A percentile compares a stretch with the other conserved stretches of the same genome.
These are phyloP conservation scores for Populus simonii DNA, from an alignment of 345 rosid species.

Conservation along the genomic window DNA sequence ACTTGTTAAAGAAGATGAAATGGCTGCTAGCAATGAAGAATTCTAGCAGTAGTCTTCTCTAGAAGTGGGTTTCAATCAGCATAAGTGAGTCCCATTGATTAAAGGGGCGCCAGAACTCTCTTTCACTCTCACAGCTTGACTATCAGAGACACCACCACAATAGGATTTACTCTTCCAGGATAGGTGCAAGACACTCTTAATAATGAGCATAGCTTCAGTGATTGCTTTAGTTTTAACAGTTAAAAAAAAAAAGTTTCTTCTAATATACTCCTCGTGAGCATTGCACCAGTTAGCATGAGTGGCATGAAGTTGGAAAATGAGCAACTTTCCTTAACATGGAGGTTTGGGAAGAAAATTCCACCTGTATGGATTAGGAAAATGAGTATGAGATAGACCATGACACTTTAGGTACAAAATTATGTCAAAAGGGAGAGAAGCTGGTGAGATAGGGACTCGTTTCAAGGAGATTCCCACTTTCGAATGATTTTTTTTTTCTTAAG, in stretches of 20 bases:
- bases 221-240: not conserved
- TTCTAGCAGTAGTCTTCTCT: not conserved
- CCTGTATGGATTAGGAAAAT: too few relatives aligned
- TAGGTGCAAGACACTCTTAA: not conserved
- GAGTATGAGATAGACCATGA: too few relatives aligned
- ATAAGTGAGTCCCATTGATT: not conserved
- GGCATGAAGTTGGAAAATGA: not conserved
- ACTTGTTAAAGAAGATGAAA: not conserved
- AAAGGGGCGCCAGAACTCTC: not conserved
- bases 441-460: too few relatives aligned
- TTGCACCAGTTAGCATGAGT: not conserved
- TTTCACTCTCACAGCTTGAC: not conserved
- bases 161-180: too few relatives aligned
- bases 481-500: too few relatives aligned
- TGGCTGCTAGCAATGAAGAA: not conserved
- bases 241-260: not conserved
- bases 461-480: too few relatives aligned
- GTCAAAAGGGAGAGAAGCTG: too few relatives aligned
- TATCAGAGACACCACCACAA: not conserved
- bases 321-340: not conserved
- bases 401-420: too few relatives aligned
- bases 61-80: not conserved
- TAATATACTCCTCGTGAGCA: not conserved
- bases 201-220: not conserved
- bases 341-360: too few relatives aligned